Base-by-base conservation (phyloP, 2,329 filamentous ascomycete genomes). In the Colletotrichum acutatum region DNA sequence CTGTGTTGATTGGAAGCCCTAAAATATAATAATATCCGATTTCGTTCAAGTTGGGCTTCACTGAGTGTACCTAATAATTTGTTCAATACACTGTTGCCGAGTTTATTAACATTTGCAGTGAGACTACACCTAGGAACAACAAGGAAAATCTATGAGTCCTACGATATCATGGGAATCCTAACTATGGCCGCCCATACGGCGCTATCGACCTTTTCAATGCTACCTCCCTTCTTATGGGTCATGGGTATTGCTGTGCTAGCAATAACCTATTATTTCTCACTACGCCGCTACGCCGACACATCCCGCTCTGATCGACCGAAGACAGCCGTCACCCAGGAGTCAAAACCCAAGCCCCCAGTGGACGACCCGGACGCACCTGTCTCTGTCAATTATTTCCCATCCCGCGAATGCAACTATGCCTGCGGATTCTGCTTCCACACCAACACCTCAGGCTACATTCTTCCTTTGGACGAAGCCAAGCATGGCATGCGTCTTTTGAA, bases 341-440 rank as follows among this genome's bases (percentile, higher is more conserved):
- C 42, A 19, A 49, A n/a, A 19, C 1, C 42, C 7, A 49, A n/a
- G 19, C 42, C 42, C 4, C 42, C 42, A n/a, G 42, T n/a, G 16
- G 54, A 42, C n/a, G 46, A 66, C 30, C 62, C 62, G 16, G 22
- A 66, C 30, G 30, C 37, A 19, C 72, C 74, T 22, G 62, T 75
- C n/a, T 74, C 74, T 9, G 74, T 75, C 8, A 74, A 75, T 52
- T 75, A 75, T 52, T 68, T 68, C 52, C 66, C 64, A 6, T 71
- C 69, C 28, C 68, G 74, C 22, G 71, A 74, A 59, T 74, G 74
- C 74, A 73, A 75, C 66, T 66, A 74, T 26, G 67, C 67, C 53
- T 89, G 87, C 77, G 84, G 83, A 9, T 90, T 90, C 80, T 90
- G 88, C 78, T 90, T 90, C 80, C 87, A 90, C 77, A 90, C 87